Percentiles rank a stretch among this genome's conserved stretches.
Evolutionary conservation across 345 rosid species (phyloP).

Genomic region (Capsella bursapastoris): DNA sequence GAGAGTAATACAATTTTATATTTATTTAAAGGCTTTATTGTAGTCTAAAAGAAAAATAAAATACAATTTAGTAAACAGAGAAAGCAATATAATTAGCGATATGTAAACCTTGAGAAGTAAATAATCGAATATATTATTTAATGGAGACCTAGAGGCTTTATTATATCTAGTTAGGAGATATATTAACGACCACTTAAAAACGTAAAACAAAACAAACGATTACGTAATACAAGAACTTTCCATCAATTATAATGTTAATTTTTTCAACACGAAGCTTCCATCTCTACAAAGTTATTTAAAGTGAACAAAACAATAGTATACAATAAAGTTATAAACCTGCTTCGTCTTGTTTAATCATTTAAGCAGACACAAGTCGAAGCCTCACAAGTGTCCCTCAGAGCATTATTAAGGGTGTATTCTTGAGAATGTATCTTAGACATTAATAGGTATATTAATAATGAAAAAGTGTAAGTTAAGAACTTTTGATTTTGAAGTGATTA

Average conservation of each 20-base stretch:
- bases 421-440: too few species aligned
- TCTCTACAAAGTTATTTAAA: not conserved
- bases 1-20: not conserved
- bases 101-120: not conserved
- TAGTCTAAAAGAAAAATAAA: not conserved
- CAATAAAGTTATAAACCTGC: not conserved
- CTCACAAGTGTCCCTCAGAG: constrained; percentile 2
- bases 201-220: not conserved
- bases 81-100: not conserved
- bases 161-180: too few species aligned
- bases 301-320: not conserved
- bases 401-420: too few species aligned
- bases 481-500: too few species aligned
- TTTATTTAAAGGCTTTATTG: not conserved
- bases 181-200: not conserved
- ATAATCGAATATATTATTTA: too few species aligned
- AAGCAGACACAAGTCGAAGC: not conserved
- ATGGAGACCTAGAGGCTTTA: too few species aligned
- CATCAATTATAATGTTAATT: constrained; percentile 4
- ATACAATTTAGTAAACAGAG: not conserved
- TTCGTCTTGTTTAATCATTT: not conserved
- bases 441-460: too few species aligned
- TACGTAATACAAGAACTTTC: not conserved
- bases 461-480: too few species aligned
- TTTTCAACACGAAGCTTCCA: constrained; percentile 10